Evolutionary conservation across 768 basidiomycete genomes (phyloP), one percentile per base, ranked within the genome.

Genomic region (Mycena polygramma): DNA sequence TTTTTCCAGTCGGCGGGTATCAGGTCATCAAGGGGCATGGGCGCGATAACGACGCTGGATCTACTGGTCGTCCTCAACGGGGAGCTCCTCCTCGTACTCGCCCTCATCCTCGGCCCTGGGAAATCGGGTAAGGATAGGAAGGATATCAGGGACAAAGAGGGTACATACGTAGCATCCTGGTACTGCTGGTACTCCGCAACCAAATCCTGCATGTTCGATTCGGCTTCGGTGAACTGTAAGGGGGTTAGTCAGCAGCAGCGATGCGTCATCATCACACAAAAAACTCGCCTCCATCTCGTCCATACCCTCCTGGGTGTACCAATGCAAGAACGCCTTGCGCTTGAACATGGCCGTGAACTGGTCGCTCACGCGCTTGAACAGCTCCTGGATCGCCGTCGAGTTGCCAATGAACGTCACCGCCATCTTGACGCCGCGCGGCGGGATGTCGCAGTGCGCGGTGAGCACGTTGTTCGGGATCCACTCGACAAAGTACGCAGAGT

Each of bases 221-320:
- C 97, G 66, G 97, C 97, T 82, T 99, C 97, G 69, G 97, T 97
- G 90, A 98, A 96, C 89, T 91, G 75, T 72, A 14, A 68, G 30
- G 48, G 20, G 20, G 17, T 20, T 39, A n/a, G n/a, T n/a, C n/a
- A n/a, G n/a, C 59, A 51, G 63, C 24, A 70, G 43, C 17, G 48
- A 46, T 2, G 5, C 15, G 37, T 48, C 22, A 22, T 17, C 36
- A 61, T 51, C 15, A 24, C 15, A 13, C 19, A 22, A 37, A 39
- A n/a, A 4, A 79, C 85, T 53, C 60, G 88, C 88, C 87, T 96
- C 94, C 94, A 96, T 95, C 88, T 96, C 95, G 80, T 96, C 97
- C 97, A 99, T 99, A 81, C 98, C 98, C 87, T 99, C 98, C 81
- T 97, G 95, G 37, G 97, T 99, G 84, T 98, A 98, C 97, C 97